Evolutionary conservation across 1,139 yeast species (phyloP).

Genomic region (Debaryomyces nepalensis): DNA sequence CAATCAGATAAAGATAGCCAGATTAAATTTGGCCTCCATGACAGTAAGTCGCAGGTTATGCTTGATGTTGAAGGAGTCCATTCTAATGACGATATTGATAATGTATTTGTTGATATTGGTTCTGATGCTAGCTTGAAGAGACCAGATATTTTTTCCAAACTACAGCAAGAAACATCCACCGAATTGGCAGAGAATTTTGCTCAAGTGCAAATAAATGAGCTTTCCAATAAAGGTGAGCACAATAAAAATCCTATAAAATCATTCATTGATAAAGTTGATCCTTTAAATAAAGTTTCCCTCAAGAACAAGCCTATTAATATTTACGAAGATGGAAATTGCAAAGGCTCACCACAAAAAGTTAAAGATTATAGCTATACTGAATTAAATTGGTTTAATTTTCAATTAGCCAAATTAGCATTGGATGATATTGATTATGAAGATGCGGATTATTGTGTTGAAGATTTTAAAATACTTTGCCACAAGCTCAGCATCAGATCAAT

Average conservation of each 20-base stretch:
- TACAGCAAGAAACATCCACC: conserved; percentile 24
- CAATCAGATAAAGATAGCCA: conserved; percentile 14
- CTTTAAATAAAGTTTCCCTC: conserved; percentile 40
- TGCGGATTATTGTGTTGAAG: conserved; percentile 22
- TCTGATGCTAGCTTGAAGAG: background rate
- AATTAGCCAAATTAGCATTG: conserved; percentile 33
- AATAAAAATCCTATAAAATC: conserved; percentile 32
- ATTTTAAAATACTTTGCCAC: conserved; percentile 26
- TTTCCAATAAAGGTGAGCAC: conserved; percentile 12
- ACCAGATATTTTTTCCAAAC: conserved; percentile 25
- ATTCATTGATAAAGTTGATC: conserved; percentile 48
- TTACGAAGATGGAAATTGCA: conserved; percentile 36
- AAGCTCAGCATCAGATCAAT: conserved; percentile 18
- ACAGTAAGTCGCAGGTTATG: too few species aligned
- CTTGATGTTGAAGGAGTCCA: background rate
- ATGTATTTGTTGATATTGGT: conserved; percentile 16
- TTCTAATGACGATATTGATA: background rate
- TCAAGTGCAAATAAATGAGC: conserved; percentile 39
- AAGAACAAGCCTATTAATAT: conserved; percentile 42
- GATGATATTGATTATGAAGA: conserved; percentile 15
- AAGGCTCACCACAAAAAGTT: conserved; percentile 42
- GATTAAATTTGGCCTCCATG: conserved; percentile 14
- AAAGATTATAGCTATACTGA: conserved; percentile 38
- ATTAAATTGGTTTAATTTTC: conserved; percentile 48
- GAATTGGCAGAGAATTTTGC: conserved; percentile 45